These are phyloP conservation scores for Bisporella sp. DNA, from an alignment of 2,329 filamentous ascomycete genomes.

Conservation along the genomic window DNA sequence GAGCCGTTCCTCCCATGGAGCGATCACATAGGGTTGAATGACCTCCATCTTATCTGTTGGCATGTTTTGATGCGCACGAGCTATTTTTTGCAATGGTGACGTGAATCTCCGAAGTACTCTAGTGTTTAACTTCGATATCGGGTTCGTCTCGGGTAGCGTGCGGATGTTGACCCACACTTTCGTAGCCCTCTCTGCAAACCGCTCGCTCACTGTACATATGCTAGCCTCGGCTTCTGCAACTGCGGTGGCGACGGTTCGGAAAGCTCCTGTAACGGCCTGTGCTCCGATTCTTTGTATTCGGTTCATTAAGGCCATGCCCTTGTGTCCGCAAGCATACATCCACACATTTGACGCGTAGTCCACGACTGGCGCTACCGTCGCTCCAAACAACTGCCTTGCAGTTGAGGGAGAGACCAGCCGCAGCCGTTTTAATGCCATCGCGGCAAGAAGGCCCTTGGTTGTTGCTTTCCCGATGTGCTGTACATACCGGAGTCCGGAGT, in stretches of 20 bases:
- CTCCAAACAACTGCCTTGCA: slow-evolving; percentile 18
- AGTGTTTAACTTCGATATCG: neutral
- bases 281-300: slow-evolving; percentile 20
- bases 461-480: slow-evolving; percentile 19
- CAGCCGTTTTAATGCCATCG: slow-evolving; percentile 12
- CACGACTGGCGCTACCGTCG: slow-evolving; percentile 8
- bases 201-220: slow-evolving; percentile 13
- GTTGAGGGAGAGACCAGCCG: slow-evolving; percentile 13
- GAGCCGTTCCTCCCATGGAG: too few relatives aligned
- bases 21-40: neutral
- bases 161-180: slow-evolving; percentile 3
- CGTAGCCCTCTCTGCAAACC: slow-evolving; percentile 14
- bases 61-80: slow-evolving; percentile 1
- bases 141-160: slow-evolving; percentile 21
- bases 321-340: slow-evolving; percentile 16
- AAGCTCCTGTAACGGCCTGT: slow-evolving; percentile 19
- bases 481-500: slow-evolving; percentile 19
- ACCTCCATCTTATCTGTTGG: slow-evolving; percentile 2
- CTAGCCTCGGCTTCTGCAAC: slow-evolving; percentile 21
- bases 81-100: slow-evolving; percentile 3
- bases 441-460: slow-evolving; percentile 18
- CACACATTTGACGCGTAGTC: slow-evolving; percentile 17
- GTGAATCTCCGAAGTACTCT: neutral
- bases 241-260: slow-evolving; percentile 19
- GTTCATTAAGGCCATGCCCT: slow-evolving; percentile 7